Base-by-base conservation (phyloP, 1,139 yeast genomes). In the Arxiozyma bovina region DNA sequence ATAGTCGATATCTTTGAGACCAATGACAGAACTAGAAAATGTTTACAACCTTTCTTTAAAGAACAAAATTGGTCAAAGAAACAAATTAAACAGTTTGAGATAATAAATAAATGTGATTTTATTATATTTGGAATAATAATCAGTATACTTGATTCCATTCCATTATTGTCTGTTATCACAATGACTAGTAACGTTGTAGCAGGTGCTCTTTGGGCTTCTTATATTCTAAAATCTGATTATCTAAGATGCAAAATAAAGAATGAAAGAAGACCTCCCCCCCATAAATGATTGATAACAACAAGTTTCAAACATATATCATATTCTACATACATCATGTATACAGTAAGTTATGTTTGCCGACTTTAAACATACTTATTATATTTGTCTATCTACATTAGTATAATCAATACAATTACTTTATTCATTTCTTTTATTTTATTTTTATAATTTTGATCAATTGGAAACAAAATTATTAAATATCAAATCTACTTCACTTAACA, bases 111-210 rank as follows among this genome's bases (percentile, higher is more conserved):
- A 20, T 65, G 65, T 1, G 59, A 61, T 27, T 64, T 65, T 42
- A 53, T 64, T 46, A 62, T 63, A 8, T 69, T 69, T 57, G 73
- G 73, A 4, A 58, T 66, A 54, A 58, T 64, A 20, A 62, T 71
- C 4, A 70, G 71, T 12, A 23, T 68, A 1, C 48, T 69, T 34
- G 72, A 69, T 50, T 56, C 67, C 22, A 48, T 69, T 41, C 73
- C 73, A 15, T 51, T 65, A 27, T 49, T 66, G 20, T 64, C 72
- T 18, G 59, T 65, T 15, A 50, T 67, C 11, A 63, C 70, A 27
- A 62, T 66, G 44, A 59, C 61, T 15, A 63, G 69, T 47, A 66
- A 66, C 52, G 60, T 66, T 3, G 66, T 67, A n/a, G 70, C 65
- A 9, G 66, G 67, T 8, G 70, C 70, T 4, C 48, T 58, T 45